Base-by-base conservation (phyloP, 441 rosid species). In the Omphalea diandra region DNA sequence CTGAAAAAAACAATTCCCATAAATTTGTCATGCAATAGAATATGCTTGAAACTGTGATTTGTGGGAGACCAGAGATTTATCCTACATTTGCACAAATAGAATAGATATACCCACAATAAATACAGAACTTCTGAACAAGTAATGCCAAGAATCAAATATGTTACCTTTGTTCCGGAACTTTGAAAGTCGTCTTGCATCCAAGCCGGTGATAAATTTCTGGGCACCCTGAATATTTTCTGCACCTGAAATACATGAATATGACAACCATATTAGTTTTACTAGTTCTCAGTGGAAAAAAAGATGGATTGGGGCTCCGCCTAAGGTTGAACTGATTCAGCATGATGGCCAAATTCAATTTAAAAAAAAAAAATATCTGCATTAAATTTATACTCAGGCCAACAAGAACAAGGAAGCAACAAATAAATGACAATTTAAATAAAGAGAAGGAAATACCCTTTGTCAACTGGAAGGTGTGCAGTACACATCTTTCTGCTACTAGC, bases 401-500 rank as follows among this genome's bases (percentile, higher is more conserved):
- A 72, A n/a, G 3, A 14, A 6, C 33, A 35, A 5, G 41, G 0
- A 0, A n/a, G 17, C 8, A 69, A 43, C 36, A 58, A 20, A 27
- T 9, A 26, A 8, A 27, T 2, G 7, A 41, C 4, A 24, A 63
- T 27, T 31, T n/a, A n/a, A 68, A 54, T 15, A 35, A 17, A 0
- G 17, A 12, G 31, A 57, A 54, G 46, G 27, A 74, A 73, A 54
- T 83, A 96, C 99, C 97, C 68, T 82, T 93, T n/a, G 89, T 76
- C 84, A 93, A 75, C 75, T 90, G 98, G 90, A 93, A 93, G 55
- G 86, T 71, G 65, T 91, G 97, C 73, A 96, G 68, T 18, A 87
- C 89, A 78, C 98, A 96, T 83, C 99, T 87, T 82, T 96, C 98
- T 2, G 99, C 93, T 41, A 97, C 93, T 54, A 96, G 83, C 83